These are phyloP conservation scores for Corchorus capsularis DNA, from an alignment of 345 rosid genomes.

Conservation along the genomic window DNA sequence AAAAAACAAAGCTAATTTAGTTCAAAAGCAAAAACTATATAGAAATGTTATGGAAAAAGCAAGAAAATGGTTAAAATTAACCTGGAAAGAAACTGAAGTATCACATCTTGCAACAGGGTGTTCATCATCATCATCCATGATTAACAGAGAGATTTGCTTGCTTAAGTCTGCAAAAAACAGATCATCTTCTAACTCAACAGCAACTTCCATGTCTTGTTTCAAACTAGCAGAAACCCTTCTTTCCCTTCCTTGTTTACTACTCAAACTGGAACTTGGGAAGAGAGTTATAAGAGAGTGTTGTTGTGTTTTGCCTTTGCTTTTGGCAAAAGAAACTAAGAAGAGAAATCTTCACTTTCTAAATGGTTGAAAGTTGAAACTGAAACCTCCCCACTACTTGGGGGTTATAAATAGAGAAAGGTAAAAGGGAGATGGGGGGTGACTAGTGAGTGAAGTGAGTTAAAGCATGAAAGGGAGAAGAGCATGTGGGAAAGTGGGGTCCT, in stretches of 20 bases:
- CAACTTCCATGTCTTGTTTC: constrained; percentile 35
- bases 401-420: constrained; percentile 17
- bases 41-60: not conserved
- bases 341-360: constrained; percentile 1
- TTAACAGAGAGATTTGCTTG: constrained; percentile 88
- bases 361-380: not conserved
- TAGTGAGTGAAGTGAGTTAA: not conserved
- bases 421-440: not conserved
- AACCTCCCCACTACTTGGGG: not conserved
- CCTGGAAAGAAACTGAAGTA: constrained; percentile 77
- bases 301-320: not conserved
- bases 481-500: constrained; percentile 17
- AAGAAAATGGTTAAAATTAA: constrained; percentile 16
- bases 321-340: not conserved
- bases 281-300: not conserved
- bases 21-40: not conserved
- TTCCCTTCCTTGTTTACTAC: not conserved
- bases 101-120: constrained; percentile 43
- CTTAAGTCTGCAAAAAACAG: constrained; percentile 85
- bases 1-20: constrained; percentile 1
- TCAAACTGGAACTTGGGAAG: not conserved
- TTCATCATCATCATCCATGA: constrained; percentile 82
- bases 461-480: not conserved
- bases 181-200: constrained; percentile 89
- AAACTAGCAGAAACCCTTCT: not conserved